Evolutionary conservation across 2,329 filamentous ascomycete species (phyloP).

Genomic region (Clarireedia monteithiana): DNA sequence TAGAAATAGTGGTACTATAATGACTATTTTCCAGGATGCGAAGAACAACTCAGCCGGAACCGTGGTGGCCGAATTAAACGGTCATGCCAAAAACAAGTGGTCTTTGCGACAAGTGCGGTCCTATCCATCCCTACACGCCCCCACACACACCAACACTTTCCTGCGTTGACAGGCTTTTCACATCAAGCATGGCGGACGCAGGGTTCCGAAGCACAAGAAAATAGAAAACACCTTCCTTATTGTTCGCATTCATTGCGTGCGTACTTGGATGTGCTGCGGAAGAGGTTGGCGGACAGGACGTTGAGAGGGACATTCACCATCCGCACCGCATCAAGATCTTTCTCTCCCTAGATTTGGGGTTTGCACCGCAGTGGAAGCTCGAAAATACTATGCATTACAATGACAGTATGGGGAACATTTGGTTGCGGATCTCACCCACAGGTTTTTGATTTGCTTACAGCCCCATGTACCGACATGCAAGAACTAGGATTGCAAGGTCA

Average conservation of each 20-base stretch:
- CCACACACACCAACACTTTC: constrained; percentile 1
- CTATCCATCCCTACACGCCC: constrained; percentile 10
- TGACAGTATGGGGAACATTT: not conserved
- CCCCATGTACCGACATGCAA: constrained; percentile 17
- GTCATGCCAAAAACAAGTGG: constrained; percentile 3
- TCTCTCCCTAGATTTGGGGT: not conserved
- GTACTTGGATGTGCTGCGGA: not conserved
- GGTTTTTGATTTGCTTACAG: constrained; percentile 15
- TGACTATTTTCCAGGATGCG: not conserved
- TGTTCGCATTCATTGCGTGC: not conserved
- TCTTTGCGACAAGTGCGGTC: constrained; percentile 2
- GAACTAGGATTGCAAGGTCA: constrained; percentile 12
- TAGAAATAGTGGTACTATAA: not conserved
- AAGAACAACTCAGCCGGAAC: not conserved
- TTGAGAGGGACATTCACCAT: no score
- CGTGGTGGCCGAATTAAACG: not conserved
- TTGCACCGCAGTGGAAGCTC: not conserved
- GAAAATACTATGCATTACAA: not conserved
- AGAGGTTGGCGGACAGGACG: no score
- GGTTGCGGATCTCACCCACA: not conserved
- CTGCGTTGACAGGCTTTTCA: constrained; percentile 16
- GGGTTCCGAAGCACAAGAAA: constrained; percentile 14
- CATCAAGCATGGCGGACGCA: constrained; percentile 12
- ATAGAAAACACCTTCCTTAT: not conserved
- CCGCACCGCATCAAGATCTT: no score